A percentile compares a stretch with the other conserved stretches of the same genome.
phyloP scores from a whole-genome alignment of 495 filamentous ascomycete genomes.

The Schizothecium vesticola region DNA sequence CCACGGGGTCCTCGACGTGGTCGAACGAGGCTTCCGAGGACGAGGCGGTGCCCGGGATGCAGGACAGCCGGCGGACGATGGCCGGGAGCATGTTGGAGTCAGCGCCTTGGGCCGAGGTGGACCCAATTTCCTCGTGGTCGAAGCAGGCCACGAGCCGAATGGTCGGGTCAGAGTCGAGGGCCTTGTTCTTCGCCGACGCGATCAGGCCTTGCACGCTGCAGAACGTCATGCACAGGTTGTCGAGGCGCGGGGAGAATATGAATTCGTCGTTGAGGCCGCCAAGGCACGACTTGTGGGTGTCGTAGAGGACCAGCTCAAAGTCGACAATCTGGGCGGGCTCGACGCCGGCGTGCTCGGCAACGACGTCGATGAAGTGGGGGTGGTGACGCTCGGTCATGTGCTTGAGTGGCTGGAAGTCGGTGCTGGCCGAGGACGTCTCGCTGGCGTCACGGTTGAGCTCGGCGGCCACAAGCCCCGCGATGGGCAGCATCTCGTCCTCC shows the following conservation, averaged over 20 bases:
- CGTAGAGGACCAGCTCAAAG: conserved; percentile 94
- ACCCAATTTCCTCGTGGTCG: conserved; percentile 97
- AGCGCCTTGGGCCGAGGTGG: conserved; percentile 83
- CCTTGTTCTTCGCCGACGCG: conserved; percentile 57
- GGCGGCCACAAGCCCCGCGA: conserved; percentile 77
- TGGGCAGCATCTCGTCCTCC: conserved; percentile 91
- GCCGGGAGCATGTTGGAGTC: conserved; percentile 87
- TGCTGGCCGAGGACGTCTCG: conserved; percentile 41
- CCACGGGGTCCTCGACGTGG: conserved; percentile 48
- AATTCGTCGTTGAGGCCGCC: conserved; percentile 91
- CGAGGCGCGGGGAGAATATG: conserved; percentile 85
- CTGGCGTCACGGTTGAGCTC: conserved; percentile 67
- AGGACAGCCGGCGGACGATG: conserved; percentile 80
- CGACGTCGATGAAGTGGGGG: conserved; percentile 72
- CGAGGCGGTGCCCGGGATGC: conserved; percentile 53
- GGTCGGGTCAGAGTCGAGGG: conserved; percentile 66
- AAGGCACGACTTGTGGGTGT: conserved; percentile 83
- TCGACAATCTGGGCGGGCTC: conserved; percentile 70
- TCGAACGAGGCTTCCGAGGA: conserved; percentile 47
- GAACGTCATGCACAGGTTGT: conserved; percentile 94
- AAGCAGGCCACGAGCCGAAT: conserved; percentile 91
- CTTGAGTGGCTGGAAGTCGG: conserved; percentile 65
- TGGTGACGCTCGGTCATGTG: conserved; percentile 81
- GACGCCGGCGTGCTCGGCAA: conserved; percentile 74
- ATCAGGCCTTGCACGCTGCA: conserved; percentile 80